Evolutionary conservation across 2,329 filamentous ascomycete species (phyloP), one percentile per base, ranked within the genome.

Genomic region (Penicillium palitans): DNA sequence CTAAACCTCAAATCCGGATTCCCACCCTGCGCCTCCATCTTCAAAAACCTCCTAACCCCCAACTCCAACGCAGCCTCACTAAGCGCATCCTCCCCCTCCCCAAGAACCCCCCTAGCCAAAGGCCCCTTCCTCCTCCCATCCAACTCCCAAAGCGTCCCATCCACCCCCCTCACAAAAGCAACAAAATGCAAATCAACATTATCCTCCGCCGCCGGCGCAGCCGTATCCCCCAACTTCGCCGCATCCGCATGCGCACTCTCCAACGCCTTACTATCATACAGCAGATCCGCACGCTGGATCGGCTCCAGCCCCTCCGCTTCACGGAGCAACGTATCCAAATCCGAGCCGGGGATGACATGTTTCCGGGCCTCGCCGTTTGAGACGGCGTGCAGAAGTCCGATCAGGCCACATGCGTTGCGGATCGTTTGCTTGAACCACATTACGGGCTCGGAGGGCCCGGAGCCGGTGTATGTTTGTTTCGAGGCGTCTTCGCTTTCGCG

Each of bases 371-470:
- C 81, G 0, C 92, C 92, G 74, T 98, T 99, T 46, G 83, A 83
- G 0, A 91, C 85, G 19, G 88, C 90, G 72, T 98, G 95, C 46
- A 98, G 74, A 29, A 98, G 77, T 0, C 90, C 95, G 80, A 97
- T 96, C 45, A 96, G 79, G 0, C 93, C 93, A 74, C 93, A 98
- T 0, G 93, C 91, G 73, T 98, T 96, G 60, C 90, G 85, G 68
- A 98, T 97, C 0, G 93, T 98, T 79, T 98, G 93, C 67, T 86
- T 90, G 82, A 93, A 98, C 95, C 93, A 99, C 8, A 96, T 70
- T 0, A 97, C 90, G 6, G 90, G 88, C 71, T 97, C 91, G 0
- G 69, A 71, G 0, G 83, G 77, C 1, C 92, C 92, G 19, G 80
- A 81, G 44, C 88, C 89, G 0, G 74, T 72, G 78, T 96, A 96